Percentiles rank a stretch among this genome's conserved stretches.
Evolutionary conservation across 2,329 filamentous ascomycete species (phyloP).

Genomic region (Hysterium pulicare): DNA sequence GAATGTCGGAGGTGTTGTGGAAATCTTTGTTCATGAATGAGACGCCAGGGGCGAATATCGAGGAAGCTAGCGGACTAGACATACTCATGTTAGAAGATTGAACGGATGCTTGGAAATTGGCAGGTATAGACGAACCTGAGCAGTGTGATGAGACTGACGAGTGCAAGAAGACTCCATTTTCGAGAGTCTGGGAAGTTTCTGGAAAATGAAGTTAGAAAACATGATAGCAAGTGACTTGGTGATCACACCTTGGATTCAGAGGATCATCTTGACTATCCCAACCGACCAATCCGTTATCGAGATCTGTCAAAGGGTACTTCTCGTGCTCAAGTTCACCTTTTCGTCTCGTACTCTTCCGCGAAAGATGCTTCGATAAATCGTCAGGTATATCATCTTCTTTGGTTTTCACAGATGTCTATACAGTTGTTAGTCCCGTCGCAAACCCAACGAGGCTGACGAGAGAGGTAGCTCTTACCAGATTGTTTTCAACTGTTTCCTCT

Average conservation of each 20-base stretch:
- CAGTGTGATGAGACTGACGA: slow-evolving; percentile 31
- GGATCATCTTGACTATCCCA: slow-evolving; percentile 36
- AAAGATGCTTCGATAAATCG: slow-evolving; percentile 29
- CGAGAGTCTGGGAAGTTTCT: slow-evolving; percentile 25
- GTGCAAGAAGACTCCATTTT: slow-evolving; percentile 27
- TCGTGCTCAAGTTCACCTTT: slow-evolving; percentile 25
- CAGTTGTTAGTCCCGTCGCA: background rate
- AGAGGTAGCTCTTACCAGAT: background rate
- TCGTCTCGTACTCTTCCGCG: slow-evolving; percentile 20
- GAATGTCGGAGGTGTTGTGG: slow-evolving; percentile 26
- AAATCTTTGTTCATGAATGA: slow-evolving; percentile 30
- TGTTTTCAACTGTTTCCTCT: background rate
- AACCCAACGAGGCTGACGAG: background rate
- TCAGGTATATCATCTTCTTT: slow-evolving; percentile 14
- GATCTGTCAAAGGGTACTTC: slow-evolving; percentile 28
- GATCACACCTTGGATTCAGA: slow-evolving; percentile 21
- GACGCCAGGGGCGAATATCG: slow-evolving; percentile 35
- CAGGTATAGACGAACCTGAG: slow-evolving; percentile 8
- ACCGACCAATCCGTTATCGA: slow-evolving; percentile 32
- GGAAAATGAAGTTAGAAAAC: background rate
- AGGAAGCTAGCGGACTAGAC: slow-evolving; percentile 30
- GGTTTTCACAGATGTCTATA: background rate
- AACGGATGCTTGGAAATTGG: no score
- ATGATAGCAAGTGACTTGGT: background rate
- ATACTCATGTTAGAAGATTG: background rate